phyloP scores from a whole-genome alignment of 2,329 filamentous ascomycete species.

The Pezicula carpinea region DNA sequence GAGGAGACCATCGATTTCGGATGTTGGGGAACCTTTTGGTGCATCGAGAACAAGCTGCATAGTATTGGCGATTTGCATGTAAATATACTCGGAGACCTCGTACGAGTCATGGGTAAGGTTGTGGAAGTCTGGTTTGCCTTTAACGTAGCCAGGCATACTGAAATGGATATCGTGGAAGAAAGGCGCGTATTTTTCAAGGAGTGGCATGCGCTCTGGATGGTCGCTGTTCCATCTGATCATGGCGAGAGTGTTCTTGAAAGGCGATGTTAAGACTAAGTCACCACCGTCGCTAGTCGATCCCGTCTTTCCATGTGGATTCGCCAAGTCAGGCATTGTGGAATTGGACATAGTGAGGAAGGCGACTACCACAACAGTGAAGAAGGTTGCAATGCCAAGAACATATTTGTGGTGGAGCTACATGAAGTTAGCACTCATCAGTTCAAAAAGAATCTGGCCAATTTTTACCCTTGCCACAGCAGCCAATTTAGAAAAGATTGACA shows the following conservation, averaged over 20 bases:
- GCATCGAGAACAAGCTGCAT: conserved; percentile 29
- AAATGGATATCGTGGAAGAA: conserved; percentile 29
- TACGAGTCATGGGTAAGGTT: conserved; percentile 28
- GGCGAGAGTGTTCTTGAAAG: conserved; percentile 26
- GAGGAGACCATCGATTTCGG: conserved; percentile 27
- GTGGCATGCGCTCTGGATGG: conserved; percentile 23
- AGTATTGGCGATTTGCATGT: conserved; percentile 24
- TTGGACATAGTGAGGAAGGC: conserved; percentile 2
- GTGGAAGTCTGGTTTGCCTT: conserved; percentile 2
- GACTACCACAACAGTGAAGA: conserved; percentile 3
- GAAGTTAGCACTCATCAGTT: not conserved
- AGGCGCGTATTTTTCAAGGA: conserved; percentile 25
- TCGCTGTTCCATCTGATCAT: conserved; percentile 27
- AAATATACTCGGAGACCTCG: conserved; percentile 12
- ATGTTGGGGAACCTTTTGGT: conserved; percentile 4
- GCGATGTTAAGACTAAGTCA: conserved; percentile 14
- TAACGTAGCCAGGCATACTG: conserved; percentile 19
- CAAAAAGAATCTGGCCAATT: not conserved
- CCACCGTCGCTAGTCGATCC: not conserved
- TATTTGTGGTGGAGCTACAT: conserved; percentile 1
- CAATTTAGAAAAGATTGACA: conserved; percentile 2
- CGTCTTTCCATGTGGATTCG: conserved; percentile 1
- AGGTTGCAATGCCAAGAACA: conserved; percentile 2
- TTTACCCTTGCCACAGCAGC: conserved; percentile 1
- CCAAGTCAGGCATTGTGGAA: not conserved